Percentiles rank a stretch among this genome's conserved stretches.
These are phyloP conservation scores for Aspergillus fumigatus DNA, from an alignment of 2,329 filamentous ascomycete genomes.

Conservation along the genomic window DNA sequence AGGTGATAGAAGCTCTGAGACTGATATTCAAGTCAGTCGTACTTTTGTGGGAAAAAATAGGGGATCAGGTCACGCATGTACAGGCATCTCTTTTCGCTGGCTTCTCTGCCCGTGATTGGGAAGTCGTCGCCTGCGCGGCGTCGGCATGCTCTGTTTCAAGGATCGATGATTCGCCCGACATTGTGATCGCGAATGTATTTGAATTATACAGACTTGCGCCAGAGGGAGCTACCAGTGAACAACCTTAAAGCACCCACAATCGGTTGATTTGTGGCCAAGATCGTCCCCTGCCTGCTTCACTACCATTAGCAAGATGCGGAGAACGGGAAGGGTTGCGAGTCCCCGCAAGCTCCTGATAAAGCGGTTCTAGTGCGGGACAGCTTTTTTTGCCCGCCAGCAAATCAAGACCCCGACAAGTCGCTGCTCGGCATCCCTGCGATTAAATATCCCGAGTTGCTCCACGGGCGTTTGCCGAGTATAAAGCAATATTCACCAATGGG, in stretches of 20 bases:
- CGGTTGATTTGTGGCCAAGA: background rate
- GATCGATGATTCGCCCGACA: conserved; percentile 1
- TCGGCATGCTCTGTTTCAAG: conserved; percentile 9
- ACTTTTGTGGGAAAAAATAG: background rate
- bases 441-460: conserved; percentile 11
- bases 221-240: background rate
- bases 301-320: conserved; percentile 5
- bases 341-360: conserved; percentile 11
- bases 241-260: background rate
- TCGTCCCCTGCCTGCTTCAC: background rate
- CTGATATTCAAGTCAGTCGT: conserved; percentile 22
- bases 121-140: background rate
- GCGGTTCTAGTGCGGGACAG: conserved; percentile 30
- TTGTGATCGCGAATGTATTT: background rate
- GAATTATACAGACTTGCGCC: background rate
- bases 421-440: background rate
- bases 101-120: conserved; percentile 8
- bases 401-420: background rate
- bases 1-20: conserved; percentile 53
- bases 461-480: conserved; percentile 17
- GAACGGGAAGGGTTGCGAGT: background rate
- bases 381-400: conserved; percentile 9
- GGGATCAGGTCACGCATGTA: conserved; percentile 14
- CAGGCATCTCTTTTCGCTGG: conserved; percentile 35
- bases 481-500: conserved; percentile 24